Percentiles rank a stretch among this genome's conserved stretches.
Evolutionary conservation across 768 basidiomycete genomes (phyloP).

Genomic region (Auriscalpium orientale): DNA sequence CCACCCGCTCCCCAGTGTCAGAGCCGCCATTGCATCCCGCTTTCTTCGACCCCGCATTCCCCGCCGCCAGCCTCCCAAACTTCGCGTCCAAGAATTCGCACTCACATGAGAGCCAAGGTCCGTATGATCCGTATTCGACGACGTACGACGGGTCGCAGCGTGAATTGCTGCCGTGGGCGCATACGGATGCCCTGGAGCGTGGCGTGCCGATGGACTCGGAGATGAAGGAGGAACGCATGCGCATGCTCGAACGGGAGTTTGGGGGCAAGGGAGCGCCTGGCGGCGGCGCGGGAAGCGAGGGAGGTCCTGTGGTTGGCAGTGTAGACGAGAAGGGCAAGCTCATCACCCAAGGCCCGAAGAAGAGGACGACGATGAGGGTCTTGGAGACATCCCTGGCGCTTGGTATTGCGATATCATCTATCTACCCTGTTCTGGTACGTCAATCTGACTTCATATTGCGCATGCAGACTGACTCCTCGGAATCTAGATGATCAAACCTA

Average conservation of each 20-base stretch:
- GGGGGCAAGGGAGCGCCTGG: constrained; percentile 26
- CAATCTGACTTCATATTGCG: not conserved
- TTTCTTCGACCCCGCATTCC: constrained; percentile 27
- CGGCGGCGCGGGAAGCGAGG: constrained; percentile 40
- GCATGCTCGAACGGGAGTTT: constrained; percentile 68
- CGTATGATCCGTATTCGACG: constrained; percentile 25
- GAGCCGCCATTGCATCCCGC: constrained; percentile 15
- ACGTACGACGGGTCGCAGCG: constrained; percentile 35
- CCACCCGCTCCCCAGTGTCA: constrained; percentile 2
- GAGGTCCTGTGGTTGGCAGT: constrained; percentile 39
- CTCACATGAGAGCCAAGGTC: not conserved
- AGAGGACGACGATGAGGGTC: constrained; percentile 41
- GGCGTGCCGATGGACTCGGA: constrained; percentile 35
- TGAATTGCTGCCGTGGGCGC: constrained; percentile 44
- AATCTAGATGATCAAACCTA: constrained; percentile 47
- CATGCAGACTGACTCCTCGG: not conserved
- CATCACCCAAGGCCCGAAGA: constrained; percentile 57
- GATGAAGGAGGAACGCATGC: constrained; percentile 61
- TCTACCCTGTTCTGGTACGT: constrained; percentile 59
- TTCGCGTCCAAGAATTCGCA: not conserved
- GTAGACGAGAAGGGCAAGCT: constrained; percentile 50
- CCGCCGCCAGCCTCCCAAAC: no score
- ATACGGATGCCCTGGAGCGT: constrained; percentile 37
- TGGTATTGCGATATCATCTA: constrained; percentile 44
- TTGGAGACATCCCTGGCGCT: constrained; percentile 44